These are phyloP conservation scores for Geranomyces michiganensis DNA, from an alignment of 192 early-diverging fungal species.

Conservation along the genomic window DNA sequence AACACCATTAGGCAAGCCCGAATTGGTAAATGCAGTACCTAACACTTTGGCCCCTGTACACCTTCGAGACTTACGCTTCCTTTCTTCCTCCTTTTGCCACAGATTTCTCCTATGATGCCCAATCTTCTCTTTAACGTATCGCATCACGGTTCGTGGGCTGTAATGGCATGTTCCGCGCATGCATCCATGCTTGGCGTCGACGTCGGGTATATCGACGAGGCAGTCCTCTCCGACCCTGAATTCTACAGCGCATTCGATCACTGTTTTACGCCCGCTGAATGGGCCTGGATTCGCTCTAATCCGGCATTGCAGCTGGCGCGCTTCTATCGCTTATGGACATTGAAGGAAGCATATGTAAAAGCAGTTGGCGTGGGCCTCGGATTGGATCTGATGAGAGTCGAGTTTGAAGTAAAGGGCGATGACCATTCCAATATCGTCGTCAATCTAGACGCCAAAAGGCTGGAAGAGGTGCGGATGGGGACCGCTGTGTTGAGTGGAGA, in stretches of 20 bases:
- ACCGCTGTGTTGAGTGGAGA: neutral
- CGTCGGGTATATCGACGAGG: slow-evolving; percentile 48
- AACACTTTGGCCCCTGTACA: too few species aligned
- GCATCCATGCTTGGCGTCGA: slow-evolving; percentile 49
- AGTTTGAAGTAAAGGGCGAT: slow-evolving; percentile 35
- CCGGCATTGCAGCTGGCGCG: slow-evolving; percentile 28
- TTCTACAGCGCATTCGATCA: slow-evolving; percentile 37
- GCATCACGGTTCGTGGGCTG: slow-evolving; percentile 63
- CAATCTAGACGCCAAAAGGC: neutral
- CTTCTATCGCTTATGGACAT: slow-evolving; percentile 59
- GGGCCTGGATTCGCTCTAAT: slow-evolving; percentile 12
- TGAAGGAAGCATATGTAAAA: slow-evolving; percentile 63
- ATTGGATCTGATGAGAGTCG: slow-evolving; percentile 48
- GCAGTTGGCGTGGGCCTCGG: slow-evolving; percentile 57
- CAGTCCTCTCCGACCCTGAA: slow-evolving; percentile 28
- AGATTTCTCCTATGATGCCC: neutral
- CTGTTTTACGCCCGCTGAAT: slow-evolving; percentile 25
- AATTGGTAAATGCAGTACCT: slow-evolving; percentile 12
- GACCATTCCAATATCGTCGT: neutral
- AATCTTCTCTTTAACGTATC: slow-evolving; percentile 54
- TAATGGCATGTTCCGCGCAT: slow-evolving; percentile 43
- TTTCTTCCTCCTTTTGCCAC: neutral
- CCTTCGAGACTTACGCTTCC: neutral
- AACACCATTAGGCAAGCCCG: slow-evolving; percentile 22
- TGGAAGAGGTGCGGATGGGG: neutral